These are phyloP conservation scores for Bombardia bombarda DNA, from an alignment of 495 filamentous ascomycete genomes.

Conservation along the genomic window DNA sequence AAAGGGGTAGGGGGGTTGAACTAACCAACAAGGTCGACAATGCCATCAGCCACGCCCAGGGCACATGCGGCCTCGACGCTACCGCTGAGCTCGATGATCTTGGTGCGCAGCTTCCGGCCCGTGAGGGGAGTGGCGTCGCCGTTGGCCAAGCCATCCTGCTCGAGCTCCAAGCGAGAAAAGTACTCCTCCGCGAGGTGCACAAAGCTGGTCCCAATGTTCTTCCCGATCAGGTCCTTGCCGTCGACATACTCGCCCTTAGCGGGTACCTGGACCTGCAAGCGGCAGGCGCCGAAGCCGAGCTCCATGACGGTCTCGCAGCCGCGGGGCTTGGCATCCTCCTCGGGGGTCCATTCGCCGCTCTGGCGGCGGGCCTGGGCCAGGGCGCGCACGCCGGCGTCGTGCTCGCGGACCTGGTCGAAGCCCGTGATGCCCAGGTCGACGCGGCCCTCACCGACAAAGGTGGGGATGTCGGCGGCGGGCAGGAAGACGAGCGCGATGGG, in stretches of 20 bases:
- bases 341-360: constrained; percentile 41
- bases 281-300: constrained; percentile 83
- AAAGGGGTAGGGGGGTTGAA: constrained; percentile 9
- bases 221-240: constrained; percentile 77
- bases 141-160: constrained; percentile 27
- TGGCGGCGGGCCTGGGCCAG: constrained; percentile 41
- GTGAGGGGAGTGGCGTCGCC: constrained; percentile 15
- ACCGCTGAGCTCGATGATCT: constrained; percentile 86
- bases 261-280: constrained; percentile 91
- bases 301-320: constrained; percentile 80
- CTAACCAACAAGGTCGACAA: constrained; percentile 94
- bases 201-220: constrained; percentile 93
- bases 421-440: constrained; percentile 95
- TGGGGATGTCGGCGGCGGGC: constrained; percentile 92
- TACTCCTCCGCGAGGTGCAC: constrained; percentile 71
- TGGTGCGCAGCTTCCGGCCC: constrained; percentile 55
- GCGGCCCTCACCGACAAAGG: constrained; percentile 88
- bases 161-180: constrained; percentile 66
- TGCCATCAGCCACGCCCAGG: constrained; percentile 90
- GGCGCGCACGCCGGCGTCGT: constrained; percentile 65
- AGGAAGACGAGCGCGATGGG: constrained; percentile 96
- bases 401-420: constrained; percentile 83
- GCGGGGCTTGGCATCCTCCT: constrained; percentile 28
- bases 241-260: constrained; percentile 66
- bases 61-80: constrained; percentile 97